phyloP scores from a whole-genome alignment of 2,329 filamentous ascomycete genomes.

The Colletotrichum tamarilloi region DNA sequence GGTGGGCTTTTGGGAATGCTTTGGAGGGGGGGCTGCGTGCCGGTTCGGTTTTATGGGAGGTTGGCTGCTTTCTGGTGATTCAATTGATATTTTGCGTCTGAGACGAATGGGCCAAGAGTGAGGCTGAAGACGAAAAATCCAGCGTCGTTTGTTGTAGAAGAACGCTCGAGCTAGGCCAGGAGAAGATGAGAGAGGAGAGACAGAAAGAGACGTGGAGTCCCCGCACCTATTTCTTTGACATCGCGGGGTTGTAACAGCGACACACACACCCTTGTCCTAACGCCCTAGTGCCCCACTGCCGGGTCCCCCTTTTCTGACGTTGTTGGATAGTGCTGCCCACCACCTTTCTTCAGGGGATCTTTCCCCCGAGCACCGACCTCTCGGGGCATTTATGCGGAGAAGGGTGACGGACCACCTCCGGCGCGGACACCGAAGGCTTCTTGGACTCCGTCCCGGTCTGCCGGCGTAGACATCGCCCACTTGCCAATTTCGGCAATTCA shows the following conservation, averaged over 20 bases:
- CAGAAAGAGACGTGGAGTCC: conserved; percentile 22
- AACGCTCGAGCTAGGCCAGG: conserved; percentile 11
- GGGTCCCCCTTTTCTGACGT: conserved; percentile 15
- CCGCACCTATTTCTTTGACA: conserved; percentile 24
- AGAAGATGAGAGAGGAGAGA: not conserved
- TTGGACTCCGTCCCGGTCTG: not conserved
- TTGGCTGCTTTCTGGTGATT: not conserved
- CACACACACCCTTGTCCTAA: not conserved
- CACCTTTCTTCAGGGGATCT: conserved; percentile 26
- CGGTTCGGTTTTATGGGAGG: not conserved
- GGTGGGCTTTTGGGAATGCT: not conserved
- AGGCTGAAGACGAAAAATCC: not conserved
- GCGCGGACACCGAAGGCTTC: not conserved
- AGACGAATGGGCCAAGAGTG: not conserved
- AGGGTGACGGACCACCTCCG: not conserved
- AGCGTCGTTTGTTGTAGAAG: not conserved
- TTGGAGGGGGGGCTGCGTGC: not conserved
- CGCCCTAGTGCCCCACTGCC: conserved; percentile 7
- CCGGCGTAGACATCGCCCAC: not conserved
- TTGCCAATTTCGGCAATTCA: not conserved
- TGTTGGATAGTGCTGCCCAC: not conserved
- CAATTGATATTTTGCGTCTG: not conserved
- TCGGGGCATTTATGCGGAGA: not conserved
- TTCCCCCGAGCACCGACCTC: conserved; percentile 27
- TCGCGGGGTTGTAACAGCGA: conserved; percentile 27